Evolutionary conservation across 2,329 filamentous ascomycete genomes (phyloP).

Genomic region (Trichoderma koningiopsis): DNA sequence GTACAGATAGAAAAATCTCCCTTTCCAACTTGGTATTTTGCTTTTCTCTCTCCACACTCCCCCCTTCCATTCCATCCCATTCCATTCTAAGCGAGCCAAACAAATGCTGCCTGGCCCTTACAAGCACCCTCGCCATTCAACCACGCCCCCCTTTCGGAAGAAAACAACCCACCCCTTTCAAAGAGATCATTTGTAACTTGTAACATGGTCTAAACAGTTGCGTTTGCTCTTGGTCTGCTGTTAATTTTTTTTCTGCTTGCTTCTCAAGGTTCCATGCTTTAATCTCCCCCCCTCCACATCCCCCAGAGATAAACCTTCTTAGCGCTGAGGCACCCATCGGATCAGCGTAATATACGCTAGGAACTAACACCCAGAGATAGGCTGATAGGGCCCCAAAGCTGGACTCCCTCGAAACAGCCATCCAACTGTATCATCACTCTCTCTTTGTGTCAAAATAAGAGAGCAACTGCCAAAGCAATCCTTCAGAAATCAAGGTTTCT

Average conservation of each 20-base stretch:
- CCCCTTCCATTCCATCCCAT: constrained; percentile 13
- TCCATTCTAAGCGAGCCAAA: constrained; percentile 22
- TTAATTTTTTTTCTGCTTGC: neutral
- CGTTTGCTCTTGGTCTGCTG: no score
- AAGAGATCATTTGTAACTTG: neutral
- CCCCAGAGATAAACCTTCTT: constrained; percentile 23
- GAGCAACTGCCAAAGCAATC: neutral
- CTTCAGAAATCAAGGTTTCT: constrained; percentile 33
- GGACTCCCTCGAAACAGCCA: neutral
- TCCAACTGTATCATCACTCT: neutral
- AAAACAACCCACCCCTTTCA: neutral
- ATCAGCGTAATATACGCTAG: constrained; percentile 10
- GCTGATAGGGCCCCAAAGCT: neutral
- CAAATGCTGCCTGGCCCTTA: neutral
- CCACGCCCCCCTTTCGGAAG: neutral
- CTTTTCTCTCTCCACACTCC: neutral
- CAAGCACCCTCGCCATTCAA: neutral
- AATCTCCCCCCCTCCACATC: neutral
- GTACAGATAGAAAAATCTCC: neutral
- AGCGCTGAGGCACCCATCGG: constrained; percentile 14
- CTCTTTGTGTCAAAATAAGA: no score
- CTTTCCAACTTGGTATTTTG: neutral
- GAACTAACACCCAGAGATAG: neutral
- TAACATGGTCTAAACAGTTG: neutral
- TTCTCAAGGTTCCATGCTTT: neutral